Conservation (phyloP, 163 green algal genomes). For the Prototheca cutis region DNA sequence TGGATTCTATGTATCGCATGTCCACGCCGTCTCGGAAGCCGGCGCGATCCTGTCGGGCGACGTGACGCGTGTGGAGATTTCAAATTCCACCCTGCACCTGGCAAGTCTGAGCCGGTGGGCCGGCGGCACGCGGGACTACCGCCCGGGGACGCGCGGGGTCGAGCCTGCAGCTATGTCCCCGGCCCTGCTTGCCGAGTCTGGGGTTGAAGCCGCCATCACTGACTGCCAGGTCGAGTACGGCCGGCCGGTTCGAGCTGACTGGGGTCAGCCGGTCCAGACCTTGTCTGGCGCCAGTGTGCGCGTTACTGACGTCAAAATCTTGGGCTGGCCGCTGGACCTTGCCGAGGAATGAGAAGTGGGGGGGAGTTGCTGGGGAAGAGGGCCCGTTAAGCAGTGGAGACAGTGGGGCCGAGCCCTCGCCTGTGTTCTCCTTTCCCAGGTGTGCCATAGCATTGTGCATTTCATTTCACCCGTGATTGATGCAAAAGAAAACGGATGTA, state of each 20-base stretch:
- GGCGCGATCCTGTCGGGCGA: slow-evolving; percentile 10
- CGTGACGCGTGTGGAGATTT: background rate
- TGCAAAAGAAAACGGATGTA: too few relatives aligned
- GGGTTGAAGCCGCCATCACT: background rate
- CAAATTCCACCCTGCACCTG: background rate
- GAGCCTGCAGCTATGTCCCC: background rate
- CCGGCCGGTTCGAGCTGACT: background rate
- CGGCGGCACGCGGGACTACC: background rate
- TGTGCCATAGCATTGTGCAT: too few relatives aligned
- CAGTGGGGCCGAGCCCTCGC: too few relatives aligned
- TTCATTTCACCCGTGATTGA: background rate
- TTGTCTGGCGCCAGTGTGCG: too few relatives aligned
- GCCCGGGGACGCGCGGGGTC: background rate
- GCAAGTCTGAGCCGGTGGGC: background rate
- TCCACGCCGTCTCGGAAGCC: slow-evolving; percentile 6
- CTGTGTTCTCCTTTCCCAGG: too few relatives aligned
- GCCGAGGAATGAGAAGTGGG: too few relatives aligned
- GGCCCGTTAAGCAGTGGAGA: too few relatives aligned
- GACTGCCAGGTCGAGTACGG: background rate
- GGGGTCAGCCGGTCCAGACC: background rate
- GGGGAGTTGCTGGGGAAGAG: too few relatives aligned
- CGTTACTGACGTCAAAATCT: too few relatives aligned
- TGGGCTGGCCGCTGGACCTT: too few relatives aligned
- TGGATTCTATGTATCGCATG: slow-evolving; percentile 1
- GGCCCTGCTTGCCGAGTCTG: background rate